Evolutionary conservation across 345 rosid genomes (phyloP), one percentile per base, ranked within the genome.

Genomic region (Citrus reticulata): DNA sequence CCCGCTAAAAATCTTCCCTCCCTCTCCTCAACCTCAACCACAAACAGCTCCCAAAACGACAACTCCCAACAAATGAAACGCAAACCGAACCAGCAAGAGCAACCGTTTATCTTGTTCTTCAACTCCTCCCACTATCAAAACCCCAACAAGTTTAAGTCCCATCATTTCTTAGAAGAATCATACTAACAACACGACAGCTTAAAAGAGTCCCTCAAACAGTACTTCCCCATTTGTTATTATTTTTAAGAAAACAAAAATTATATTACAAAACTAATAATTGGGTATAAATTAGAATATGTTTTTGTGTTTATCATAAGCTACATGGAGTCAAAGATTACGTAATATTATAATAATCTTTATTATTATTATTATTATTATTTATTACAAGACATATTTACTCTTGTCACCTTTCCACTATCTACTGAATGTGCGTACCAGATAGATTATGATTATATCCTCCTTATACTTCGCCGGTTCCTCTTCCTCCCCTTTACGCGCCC

Each of bases 121-220:
- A 22, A 19, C 25, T 65, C 22, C 24, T 17, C 22, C 42, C 22
- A 34, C 32, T 13, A 24, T n/a, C 51, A 76, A 51, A 63, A 65
- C 42, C 74, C 67, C 60, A 61, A 19, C 9, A 17, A 20, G 24
- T 46, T 46, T 46, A 29, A 64, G 60, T 82, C 85, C 73, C 83
- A 83, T 83, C 82, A 85, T 80, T 69, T 63, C 77, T 63, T 76
- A 57, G 79, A 66, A 79, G 86, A 85, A 87, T 90, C 90, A 29
- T 65, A 55, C 25, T 68, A 59, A 64, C 79, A 71, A 78, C 83
- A 79, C 75, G 77, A 81, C 88, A 78, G 76, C 83, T 90, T 86
- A 87, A 90, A 85, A 84, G 82, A 80, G 77, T 73, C 84, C 51
- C 81, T 51, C 75, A 74, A 68, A 62, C 84, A 46, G 78, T 77